Evolutionary conservation across 805 yeast genomes (phyloP).

Genomic region (Lachancea quebecensis): DNA sequence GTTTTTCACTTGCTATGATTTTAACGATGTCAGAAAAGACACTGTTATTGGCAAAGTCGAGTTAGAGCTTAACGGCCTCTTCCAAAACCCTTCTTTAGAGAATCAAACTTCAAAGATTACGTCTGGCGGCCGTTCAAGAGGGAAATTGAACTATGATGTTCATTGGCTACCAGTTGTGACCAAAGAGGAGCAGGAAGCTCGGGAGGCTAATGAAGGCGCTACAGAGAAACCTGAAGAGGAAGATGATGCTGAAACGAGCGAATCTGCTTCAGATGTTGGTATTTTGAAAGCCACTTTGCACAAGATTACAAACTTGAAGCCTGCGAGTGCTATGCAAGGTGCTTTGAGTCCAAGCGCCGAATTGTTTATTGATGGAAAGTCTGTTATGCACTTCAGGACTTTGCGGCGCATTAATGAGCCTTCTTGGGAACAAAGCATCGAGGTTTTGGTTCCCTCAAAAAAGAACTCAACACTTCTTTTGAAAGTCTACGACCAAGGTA

Average conservation of each 20-base stretch:
- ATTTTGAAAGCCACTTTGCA: conserved; percentile 58
- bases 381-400: conserved; percentile 51
- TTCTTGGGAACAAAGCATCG: conserved; percentile 57
- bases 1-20: conserved; percentile 47
- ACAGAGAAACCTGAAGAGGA: conserved; percentile 12
- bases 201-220: conserved; percentile 18
- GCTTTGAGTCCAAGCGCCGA: conserved; percentile 59
- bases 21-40: conserved; percentile 51
- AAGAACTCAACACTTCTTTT: conserved; percentile 47
- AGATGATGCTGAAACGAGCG: conserved; percentile 26
- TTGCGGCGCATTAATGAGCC: conserved; percentile 68
- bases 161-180: conserved; percentile 34
- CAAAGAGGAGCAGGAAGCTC: conserved; percentile 8
- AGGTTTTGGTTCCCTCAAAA: conserved; percentile 55
- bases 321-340: conserved; percentile 41
- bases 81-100: conserved; percentile 41
- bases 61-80: conserved; percentile 51
- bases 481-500: conserved; percentile 54
- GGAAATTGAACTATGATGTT: conserved; percentile 51
- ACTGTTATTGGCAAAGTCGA: conserved; percentile 42
- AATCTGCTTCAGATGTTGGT: conserved; percentile 63
- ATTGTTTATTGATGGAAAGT: conserved; percentile 49
- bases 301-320: conserved; percentile 53
- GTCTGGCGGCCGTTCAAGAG: conserved; percentile 44
- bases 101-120: conserved; percentile 24